Evolutionary conservation across 225 moss, liverwort and hornwort genomes (phyloP).

Genomic region (Lunularia cruciata): DNA sequence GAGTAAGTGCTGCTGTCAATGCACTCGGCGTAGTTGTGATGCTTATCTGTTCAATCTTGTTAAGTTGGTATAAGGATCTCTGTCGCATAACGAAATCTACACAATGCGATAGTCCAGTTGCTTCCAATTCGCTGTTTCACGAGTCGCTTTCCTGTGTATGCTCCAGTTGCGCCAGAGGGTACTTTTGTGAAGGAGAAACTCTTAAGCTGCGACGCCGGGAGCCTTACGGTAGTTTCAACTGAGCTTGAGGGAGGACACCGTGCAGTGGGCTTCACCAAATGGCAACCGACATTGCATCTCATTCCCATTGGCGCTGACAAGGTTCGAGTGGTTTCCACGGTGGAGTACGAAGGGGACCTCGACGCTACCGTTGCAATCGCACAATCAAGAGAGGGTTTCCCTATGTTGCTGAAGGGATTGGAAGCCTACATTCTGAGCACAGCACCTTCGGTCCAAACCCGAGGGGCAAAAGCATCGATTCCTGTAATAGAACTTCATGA

Average conservation of each 20-base stretch:
- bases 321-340: not conserved
- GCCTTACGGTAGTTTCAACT: not conserved
- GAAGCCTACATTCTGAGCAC: not conserved
- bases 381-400: not conserved
- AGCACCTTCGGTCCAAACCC: not conserved
- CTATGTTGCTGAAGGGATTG: not conserved
- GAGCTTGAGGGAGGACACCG: constrained; percentile 32
- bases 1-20: too few relatives aligned
- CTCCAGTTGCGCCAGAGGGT: constrained; percentile 1
- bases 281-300: constrained; percentile 7
- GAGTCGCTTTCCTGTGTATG: too few relatives aligned
- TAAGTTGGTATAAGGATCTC: too few relatives aligned
- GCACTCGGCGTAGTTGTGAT: too few relatives aligned
- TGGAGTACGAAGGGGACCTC: not conserved
- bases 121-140: too few relatives aligned
- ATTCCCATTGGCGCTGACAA: not conserved
- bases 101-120: too few relatives aligned
- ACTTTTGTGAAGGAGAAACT: constrained; percentile 5
- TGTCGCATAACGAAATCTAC: too few relatives aligned
- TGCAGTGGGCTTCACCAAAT: constrained; percentile 31
- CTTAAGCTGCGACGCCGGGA: not conserved
- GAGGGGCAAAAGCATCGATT: too few relatives aligned
- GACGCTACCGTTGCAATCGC: constrained; percentile 11
- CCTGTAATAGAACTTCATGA: too few relatives aligned
- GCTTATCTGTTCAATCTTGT: too few relatives aligned